Evolutionary conservation across 371 early-diverging fungal species (phyloP).

Genomic region (Scutellospora calospora): DNA sequence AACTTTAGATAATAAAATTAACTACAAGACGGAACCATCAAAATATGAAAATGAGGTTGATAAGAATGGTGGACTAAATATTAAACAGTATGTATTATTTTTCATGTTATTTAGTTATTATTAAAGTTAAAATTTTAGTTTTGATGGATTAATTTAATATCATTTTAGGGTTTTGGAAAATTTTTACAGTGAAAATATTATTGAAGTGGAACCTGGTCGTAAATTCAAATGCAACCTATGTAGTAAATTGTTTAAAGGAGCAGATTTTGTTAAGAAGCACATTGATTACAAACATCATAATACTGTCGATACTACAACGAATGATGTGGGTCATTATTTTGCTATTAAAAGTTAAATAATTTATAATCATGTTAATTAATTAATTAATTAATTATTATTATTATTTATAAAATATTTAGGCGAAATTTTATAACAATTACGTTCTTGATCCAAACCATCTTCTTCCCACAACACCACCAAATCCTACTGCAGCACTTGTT

Average conservation of each 20-base stretch:
- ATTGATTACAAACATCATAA: conserved; percentile 88
- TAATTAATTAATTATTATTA: background rate
- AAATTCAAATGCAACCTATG: conserved; percentile 93
- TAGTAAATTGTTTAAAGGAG: conserved; percentile 93
- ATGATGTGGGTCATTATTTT: conserved; percentile 58
- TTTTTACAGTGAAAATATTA: conserved; percentile 62
- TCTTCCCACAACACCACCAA: conserved; percentile 56
- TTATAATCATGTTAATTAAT: background rate
- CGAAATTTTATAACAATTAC: conserved; percentile 86
- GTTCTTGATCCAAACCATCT: conserved; percentile 82
- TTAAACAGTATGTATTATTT: conserved; percentile 67
- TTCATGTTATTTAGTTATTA: background rate
- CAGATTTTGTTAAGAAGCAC: conserved; percentile 94
- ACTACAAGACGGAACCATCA: conserved; percentile 64
- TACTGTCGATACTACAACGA: conserved; percentile 63
- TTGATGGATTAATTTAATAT: background rate
- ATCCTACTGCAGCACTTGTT: conserved; percentile 44
- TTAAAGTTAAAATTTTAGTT: background rate
- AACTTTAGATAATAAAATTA: conserved; percentile 72
- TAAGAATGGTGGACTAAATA: conserved; percentile 78
- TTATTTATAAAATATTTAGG: conserved; percentile 43
- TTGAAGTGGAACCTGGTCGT: conserved; percentile 77
- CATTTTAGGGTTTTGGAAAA: conserved; percentile 56
- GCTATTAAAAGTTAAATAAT: background rate
- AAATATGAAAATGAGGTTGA: conserved; percentile 71